Conservation (phyloP, 2,329 filamentous ascomycete genomes). For the Colletotrichum somersetense region DNA sequence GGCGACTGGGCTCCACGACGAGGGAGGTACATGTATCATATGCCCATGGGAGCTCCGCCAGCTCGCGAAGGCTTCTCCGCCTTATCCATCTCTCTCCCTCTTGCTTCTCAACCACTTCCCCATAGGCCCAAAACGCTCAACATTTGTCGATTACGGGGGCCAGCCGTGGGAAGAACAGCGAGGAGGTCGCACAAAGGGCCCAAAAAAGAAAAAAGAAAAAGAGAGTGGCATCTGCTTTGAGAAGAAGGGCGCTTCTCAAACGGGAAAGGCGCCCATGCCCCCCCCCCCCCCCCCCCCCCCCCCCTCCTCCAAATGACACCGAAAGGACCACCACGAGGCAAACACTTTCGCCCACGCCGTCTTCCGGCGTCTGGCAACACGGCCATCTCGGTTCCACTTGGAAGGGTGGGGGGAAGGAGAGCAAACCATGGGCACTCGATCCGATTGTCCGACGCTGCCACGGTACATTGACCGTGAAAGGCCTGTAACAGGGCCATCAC, state of each 20-base stretch:
- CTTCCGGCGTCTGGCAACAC: slow-evolving; percentile 28
- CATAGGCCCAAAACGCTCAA: slow-evolving; percentile 14
- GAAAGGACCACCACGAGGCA: slow-evolving; percentile 6
- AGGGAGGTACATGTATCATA: slow-evolving; percentile 35
- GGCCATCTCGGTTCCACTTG: slow-evolving; percentile 34
- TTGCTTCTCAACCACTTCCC: not conserved
- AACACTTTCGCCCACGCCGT: slow-evolving; percentile 3
- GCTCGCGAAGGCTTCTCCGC: not conserved
- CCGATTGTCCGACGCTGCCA: slow-evolving; percentile 30
- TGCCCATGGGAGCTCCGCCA: slow-evolving; percentile 30
- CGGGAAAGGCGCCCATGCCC: slow-evolving; percentile 18
- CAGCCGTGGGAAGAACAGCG: not conserved
- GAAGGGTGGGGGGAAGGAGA: not conserved
- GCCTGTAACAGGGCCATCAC: not conserved
- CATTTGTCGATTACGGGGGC: slow-evolving; percentile 1
- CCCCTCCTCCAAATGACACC: slow-evolving; percentile 26
- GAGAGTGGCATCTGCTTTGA: slow-evolving; percentile 28
- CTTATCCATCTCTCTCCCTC: not conserved
- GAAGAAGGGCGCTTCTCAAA: slow-evolving; percentile 16
- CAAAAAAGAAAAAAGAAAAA: not conserved
- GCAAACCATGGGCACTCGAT: slow-evolving; percentile 28
- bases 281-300: no score
- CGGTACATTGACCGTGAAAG: not conserved
- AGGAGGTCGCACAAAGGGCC: not conserved
- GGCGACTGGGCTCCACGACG: slow-evolving; percentile 2